These are phyloP conservation scores for Tolypocladium tundrense DNA, from an alignment of 2,329 filamentous ascomycete genomes.

Conservation along the genomic window DNA sequence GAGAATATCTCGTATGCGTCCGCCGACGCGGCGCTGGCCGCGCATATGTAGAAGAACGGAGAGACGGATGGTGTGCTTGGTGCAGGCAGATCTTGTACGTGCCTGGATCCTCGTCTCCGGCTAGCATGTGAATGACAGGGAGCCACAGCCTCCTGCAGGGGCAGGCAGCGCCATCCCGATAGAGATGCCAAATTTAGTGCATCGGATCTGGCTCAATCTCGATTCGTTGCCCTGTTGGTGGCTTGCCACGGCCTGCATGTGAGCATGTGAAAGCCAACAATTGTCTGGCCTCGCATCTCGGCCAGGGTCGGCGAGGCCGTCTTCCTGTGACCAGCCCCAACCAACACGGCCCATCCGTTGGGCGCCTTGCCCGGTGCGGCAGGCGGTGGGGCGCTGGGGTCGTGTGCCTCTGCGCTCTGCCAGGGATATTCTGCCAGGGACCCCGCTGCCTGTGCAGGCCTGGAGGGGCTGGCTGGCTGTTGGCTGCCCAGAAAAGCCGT, in stretches of 20 bases:
- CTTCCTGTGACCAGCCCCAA: neutral
- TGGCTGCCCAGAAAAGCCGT: too few relatives aligned
- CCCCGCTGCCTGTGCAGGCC: neutral
- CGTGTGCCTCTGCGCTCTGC: neutral
- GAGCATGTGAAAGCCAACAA: neutral
- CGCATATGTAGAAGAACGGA: neutral
- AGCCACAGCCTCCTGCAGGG: neutral
- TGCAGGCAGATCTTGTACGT: neutral
- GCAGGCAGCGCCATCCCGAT: neutral
- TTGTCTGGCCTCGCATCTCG: slow-evolving; percentile 9
- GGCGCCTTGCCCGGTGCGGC: slow-evolving; percentile 5
- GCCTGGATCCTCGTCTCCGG: neutral
- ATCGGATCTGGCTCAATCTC: neutral
- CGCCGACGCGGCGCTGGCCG: neutral
- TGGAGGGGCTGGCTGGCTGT: neutral
- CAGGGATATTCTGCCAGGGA: neutral
- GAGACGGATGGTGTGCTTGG: neutral
- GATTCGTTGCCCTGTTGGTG: too few relatives aligned
- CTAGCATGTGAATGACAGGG: neutral
- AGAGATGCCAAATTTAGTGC: neutral
- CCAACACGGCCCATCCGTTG: slow-evolving; percentile 6
- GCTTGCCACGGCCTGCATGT: neutral
- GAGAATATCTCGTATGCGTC: neutral
- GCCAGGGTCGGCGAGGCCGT: neutral
- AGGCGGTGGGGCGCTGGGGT: slow-evolving; percentile 9